Evolutionary conservation across 169 alveolate species (phyloP), one percentile per base, ranked within the genome.

Genomic region (Cryptosporidium meleagridis): DNA sequence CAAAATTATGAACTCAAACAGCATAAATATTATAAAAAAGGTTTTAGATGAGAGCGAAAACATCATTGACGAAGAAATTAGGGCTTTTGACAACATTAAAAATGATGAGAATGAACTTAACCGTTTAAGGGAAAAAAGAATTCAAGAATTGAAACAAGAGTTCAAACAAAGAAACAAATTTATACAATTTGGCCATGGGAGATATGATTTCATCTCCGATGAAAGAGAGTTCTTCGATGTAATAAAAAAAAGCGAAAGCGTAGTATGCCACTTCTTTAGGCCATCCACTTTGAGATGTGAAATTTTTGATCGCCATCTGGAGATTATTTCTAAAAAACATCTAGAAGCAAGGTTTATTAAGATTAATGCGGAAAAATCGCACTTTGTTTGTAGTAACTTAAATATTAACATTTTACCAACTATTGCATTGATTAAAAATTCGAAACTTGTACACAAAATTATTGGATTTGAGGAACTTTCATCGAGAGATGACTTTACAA

Each of bases 351-450:
- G 93, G 37, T 94, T 94, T 70, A 93, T 94, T 39, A 94, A 93
- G 87, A 93, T 94, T 29, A 91, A 94, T 87, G 96, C 95, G 5
- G 96, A 94, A 89, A 94, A 94, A 70, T 85, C 95, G 16, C 95
- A 84, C 4, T 94, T 93, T 21, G 41, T 80, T 41, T 80, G 80
- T 55, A 39, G 45, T 16, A 37, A 59, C 21, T 41, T 80, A 29
- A 51, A 65, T n/a, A 65, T 80, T 21, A 59, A 33, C 5, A 62
- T 80, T 45, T 29, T 80, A 39, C 89, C 89, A 12, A 80, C 89
- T 12, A 37, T 80, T 48, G 89, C 68, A 31, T 45, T 59, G 29
- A 62, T 80, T 39, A 58, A 62, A 29, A 65, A 65, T 26, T 62
- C 75, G 9, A 59, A 61, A 23, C 69, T 80, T 16, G 18, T 39